Percentiles rank a stretch among this genome's conserved stretches.
These are phyloP conservation scores for Annulohypoxylon nitens DNA, from an alignment of 495 filamentous ascomycete genomes.

Conservation along the genomic window DNA sequence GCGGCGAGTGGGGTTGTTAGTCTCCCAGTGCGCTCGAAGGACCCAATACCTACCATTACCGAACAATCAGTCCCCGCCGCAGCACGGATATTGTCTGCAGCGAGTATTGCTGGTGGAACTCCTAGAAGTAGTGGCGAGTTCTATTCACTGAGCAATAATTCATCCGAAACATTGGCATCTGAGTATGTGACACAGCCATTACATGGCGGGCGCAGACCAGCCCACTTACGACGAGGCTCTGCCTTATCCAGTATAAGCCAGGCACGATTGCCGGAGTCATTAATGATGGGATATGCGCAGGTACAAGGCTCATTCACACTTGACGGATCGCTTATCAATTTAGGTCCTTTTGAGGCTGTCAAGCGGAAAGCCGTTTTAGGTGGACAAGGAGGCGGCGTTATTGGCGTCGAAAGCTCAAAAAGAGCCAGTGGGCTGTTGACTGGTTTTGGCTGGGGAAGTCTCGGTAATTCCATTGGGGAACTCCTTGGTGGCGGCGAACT, in stretches of 20 bases:
- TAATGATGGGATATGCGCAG: conserved; percentile 99
- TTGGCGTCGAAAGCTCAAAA: conserved; percentile 81
- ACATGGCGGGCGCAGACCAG: conserved; percentile 57
- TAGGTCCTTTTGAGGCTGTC: conserved; percentile 92
- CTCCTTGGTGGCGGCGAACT: conserved; percentile 86
- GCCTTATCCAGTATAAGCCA: conserved; percentile 63
- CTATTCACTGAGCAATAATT: conserved; percentile 93
- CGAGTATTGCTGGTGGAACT: conserved; percentile 73
- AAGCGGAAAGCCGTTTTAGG: conserved; percentile 94
- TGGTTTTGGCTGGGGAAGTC: conserved; percentile 86
- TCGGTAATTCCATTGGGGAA: conserved; percentile 89
- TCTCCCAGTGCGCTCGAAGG: conserved; percentile 54
- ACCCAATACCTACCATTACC: conserved; percentile 60
- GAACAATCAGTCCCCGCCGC: conserved; percentile 69
- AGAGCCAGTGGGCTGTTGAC: conserved; percentile 84
- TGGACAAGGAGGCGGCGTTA: conserved; percentile 84
- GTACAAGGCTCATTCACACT: conserved; percentile 92
- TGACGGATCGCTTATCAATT: conserved; percentile 91
- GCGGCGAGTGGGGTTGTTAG: conserved; percentile 48
- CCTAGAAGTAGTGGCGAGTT: conserved; percentile 94
- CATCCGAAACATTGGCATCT: conserved; percentile 90
- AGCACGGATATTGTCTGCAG: conserved; percentile 78
- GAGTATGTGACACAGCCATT: conserved; percentile 80
- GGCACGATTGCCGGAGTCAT: conserved; percentile 70
- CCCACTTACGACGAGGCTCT: conserved; percentile 74